phyloP scores from a whole-genome alignment of 305 asterid genomes.

The Rubia balearica region DNA sequence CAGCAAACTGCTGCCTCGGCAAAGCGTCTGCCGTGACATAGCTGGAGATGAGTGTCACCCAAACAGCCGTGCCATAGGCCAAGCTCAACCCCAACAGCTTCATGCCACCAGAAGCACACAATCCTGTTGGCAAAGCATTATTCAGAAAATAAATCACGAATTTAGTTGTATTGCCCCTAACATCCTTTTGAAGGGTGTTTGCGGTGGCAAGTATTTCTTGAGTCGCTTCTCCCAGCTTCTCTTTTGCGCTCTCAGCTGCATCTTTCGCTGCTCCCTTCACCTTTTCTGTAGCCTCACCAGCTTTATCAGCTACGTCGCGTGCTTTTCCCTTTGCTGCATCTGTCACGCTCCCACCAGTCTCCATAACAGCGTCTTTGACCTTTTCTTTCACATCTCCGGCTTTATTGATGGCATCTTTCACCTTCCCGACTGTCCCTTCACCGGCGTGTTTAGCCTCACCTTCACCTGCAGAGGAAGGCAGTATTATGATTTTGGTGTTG shows the following conservation, averaged over 20 bases:
- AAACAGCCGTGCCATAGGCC: too few relatives aligned
- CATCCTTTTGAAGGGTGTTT: slow-evolving; percentile 17
- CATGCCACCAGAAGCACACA: slow-evolving; percentile 14
- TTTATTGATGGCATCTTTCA: slow-evolving; percentile 2
- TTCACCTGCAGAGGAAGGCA: background rate
- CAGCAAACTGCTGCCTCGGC: too few relatives aligned
- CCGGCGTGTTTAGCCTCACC: slow-evolving; percentile 5
- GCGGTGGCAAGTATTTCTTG: slow-evolving; percentile 15
- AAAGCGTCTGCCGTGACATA: too few relatives aligned
- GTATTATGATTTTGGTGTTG: slow-evolving; percentile 26
- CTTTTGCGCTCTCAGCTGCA: too few relatives aligned
- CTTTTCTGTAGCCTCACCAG: too few relatives aligned
- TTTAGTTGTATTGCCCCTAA: slow-evolving; percentile 16
- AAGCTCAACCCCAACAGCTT: too few relatives aligned
- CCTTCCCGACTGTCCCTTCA: slow-evolving; percentile 11
- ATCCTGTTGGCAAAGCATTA: slow-evolving; percentile 21
- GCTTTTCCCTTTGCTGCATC: slow-evolving; percentile 13
- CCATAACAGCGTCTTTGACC: slow-evolving; percentile 2
- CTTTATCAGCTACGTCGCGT: slow-evolving; percentile 17
- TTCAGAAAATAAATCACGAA: slow-evolving; percentile 6
- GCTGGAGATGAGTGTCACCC: too few relatives aligned
- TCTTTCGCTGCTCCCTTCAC: too few relatives aligned
- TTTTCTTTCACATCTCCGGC: background rate
- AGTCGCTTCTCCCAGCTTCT: slow-evolving; percentile 12
- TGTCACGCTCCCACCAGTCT: slow-evolving; percentile 9